A percentile compares a stretch with the other conserved stretches of the same genome.
Conservation (phyloP, 441 rosid genomes). For the Melastoma candidum region DNA sequence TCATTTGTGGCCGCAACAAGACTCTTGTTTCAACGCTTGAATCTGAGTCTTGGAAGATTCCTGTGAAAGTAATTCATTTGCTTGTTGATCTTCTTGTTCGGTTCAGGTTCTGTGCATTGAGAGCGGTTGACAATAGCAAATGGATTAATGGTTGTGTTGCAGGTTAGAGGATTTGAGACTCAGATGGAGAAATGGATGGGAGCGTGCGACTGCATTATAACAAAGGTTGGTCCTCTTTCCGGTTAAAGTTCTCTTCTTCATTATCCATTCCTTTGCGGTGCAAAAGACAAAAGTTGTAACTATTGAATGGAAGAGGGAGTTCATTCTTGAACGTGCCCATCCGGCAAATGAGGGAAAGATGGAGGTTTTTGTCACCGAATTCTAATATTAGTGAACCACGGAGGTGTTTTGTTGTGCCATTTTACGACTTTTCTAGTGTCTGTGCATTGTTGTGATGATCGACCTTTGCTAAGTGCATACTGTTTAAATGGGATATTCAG, state of each 20-base stretch:
- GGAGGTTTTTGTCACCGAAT: no score
- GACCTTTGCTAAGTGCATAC: no score
- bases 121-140: not conserved
- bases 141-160: not conserved
- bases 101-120: not conserved
- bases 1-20: constrained; percentile 92
- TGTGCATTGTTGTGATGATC: no score
- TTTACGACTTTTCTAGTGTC: not conserved
- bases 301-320: no score
- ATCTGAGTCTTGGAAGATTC: constrained; percentile 65
- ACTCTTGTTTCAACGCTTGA: constrained; percentile 52
- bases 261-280: no score
- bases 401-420: no score
- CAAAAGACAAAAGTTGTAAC: no score
- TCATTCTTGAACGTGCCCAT: no score
- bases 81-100: no score
- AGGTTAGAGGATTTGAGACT: constrained; percentile 89
- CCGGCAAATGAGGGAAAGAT: no score
- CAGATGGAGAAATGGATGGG: constrained; percentile 99
- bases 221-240: constrained; percentile 37
- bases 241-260: not conserved
- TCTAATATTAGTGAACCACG: no score
- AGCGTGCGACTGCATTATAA: constrained; percentile 93
- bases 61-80: constrained; percentile 52
- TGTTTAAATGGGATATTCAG: constrained; percentile 20